Percentiles rank a stretch among this genome's conserved stretches.
Conservation (phyloP, 2,329 filamentous ascomycete species). For the Tetracladium maxilliforme region DNA sequence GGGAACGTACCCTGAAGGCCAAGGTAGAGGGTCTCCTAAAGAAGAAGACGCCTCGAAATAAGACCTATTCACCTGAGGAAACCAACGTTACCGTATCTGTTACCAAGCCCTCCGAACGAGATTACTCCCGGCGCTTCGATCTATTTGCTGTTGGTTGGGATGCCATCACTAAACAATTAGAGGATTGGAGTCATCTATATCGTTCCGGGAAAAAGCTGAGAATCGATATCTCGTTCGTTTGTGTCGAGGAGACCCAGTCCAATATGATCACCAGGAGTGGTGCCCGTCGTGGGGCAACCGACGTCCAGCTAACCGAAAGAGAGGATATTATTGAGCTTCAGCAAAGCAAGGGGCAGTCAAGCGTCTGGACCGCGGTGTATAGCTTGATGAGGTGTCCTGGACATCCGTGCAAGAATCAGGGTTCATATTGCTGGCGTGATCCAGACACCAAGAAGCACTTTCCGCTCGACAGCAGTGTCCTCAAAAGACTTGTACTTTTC, state of each 20-base stretch:
- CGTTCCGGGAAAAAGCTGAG: conserved; percentile 6
- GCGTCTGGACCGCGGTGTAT: conserved; percentile 16
- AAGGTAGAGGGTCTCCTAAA: conserved; percentile 1
- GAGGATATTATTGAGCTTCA: no score
- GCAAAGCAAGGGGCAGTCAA: conserved; percentile 11
- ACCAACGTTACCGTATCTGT: conserved; percentile 9
- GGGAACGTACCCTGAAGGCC: neutral
- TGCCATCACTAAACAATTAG: conserved; percentile 7
- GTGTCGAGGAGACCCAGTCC: conserved; percentile 3
- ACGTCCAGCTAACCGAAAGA: no score
- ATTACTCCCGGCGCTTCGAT: conserved; percentile 13
- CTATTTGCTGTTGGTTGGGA: conserved; percentile 12
- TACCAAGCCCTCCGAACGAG: conserved; percentile 12
- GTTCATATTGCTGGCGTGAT: conserved; percentile 17
- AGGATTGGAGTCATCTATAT: conserved; percentile 5
- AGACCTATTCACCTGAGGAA: conserved; percentile 6
- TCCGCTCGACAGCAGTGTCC: conserved; percentile 12
- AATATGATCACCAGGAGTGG: no score
- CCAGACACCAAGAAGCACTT: conserved; percentile 16
- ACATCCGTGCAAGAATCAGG: conserved; percentile 11
- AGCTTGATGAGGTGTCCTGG: conserved; percentile 14
- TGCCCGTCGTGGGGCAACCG: no score
- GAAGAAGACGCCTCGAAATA: conserved; percentile 6
- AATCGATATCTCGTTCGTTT: conserved; percentile 8
- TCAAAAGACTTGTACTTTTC: conserved; percentile 14